Evolutionary conservation across 2,329 filamentous ascomycete genomes (phyloP).

Genomic region (Penicillium sclerotigenum): DNA sequence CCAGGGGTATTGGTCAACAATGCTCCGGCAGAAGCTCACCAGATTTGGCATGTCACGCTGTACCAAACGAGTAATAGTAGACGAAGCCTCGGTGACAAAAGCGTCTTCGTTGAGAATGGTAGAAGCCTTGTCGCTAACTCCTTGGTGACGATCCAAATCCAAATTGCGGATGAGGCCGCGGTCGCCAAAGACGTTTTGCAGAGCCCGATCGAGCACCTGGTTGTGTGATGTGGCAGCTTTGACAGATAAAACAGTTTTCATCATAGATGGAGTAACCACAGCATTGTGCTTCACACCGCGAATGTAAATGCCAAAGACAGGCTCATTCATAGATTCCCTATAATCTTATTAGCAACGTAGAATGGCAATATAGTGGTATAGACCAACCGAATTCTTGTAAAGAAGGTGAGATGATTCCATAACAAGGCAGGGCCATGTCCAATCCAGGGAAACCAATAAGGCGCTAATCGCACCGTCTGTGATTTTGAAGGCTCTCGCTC

Average conservation of each 20-base stretch:
- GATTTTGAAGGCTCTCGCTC: slow-evolving; percentile 21
- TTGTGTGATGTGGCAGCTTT: slow-evolving; percentile 28
- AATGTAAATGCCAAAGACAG: slow-evolving; percentile 50
- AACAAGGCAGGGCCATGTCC: slow-evolving; percentile 53
- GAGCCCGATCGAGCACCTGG: slow-evolving; percentile 32
- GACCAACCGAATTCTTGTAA: slow-evolving; percentile 43
- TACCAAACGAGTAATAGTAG: slow-evolving; percentile 38
- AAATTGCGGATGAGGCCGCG: slow-evolving; percentile 37
- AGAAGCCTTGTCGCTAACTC: slow-evolving; percentile 39
- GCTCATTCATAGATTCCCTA: slow-evolving; percentile 38
- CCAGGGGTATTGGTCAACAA: slow-evolving; percentile 62
- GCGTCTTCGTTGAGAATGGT: slow-evolving; percentile 48
- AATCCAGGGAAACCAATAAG: slow-evolving; percentile 60
- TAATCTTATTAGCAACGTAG: slow-evolving; percentile 13
- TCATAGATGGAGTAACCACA: slow-evolving; percentile 49
- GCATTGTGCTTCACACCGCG: slow-evolving; percentile 51
- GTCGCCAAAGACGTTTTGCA: slow-evolving; percentile 46
- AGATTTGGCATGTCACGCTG: slow-evolving; percentile 53
- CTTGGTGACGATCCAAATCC: slow-evolving; percentile 32
- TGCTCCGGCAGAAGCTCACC: slow-evolving; percentile 57
- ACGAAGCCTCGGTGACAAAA: slow-evolving; percentile 44
- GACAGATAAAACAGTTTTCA: slow-evolving; percentile 40
- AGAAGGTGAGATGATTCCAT: slow-evolving; percentile 45
- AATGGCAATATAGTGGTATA: not conserved
- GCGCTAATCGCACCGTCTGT: slow-evolving; percentile 47